A percentile compares a stretch with the other conserved stretches of the same genome.
Conservation (phyloP, 2,329 filamentous ascomycete species). For the Neurospora sp. region DNA sequence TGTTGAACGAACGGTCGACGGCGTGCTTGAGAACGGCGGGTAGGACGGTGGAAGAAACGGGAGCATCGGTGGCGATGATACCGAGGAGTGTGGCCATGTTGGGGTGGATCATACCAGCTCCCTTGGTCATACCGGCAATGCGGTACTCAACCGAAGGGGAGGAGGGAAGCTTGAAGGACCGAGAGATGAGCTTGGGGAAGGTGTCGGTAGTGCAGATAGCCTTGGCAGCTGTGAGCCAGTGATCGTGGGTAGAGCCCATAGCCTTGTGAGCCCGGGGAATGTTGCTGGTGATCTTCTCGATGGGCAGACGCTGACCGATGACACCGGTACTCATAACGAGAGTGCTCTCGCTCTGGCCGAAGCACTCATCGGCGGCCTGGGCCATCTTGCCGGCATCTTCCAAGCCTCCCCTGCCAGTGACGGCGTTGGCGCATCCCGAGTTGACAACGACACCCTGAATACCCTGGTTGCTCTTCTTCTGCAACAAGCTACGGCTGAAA, state of each 20-base stretch:
- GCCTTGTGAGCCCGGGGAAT: constrained; percentile 67
- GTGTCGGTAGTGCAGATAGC: constrained; percentile 98
- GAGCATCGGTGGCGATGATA: constrained; percentile 84
- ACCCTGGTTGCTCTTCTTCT: constrained; percentile 54
- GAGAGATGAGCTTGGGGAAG: constrained; percentile 89
- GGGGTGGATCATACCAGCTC: constrained; percentile 97
- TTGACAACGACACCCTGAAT: constrained; percentile 83
- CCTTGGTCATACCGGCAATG: constrained; percentile 93
- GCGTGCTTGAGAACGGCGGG: constrained; percentile 61
- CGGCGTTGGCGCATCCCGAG: constrained; percentile 93
- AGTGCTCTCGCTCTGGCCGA: constrained; percentile 46
- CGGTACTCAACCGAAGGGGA: constrained; percentile 66
- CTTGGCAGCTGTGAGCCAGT: constrained; percentile 78
- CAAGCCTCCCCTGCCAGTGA: constrained; percentile 81
- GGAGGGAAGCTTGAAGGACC: constrained; percentile 73
- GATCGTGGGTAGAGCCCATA: constrained; percentile 64
- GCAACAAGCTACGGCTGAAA: constrained; percentile 64
- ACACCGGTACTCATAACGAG: constrained; percentile 98
- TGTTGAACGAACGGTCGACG: constrained; percentile 83
- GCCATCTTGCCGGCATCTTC: constrained; percentile 86
- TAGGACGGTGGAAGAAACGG: constrained; percentile 59
- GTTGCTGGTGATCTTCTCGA: constrained; percentile 75
- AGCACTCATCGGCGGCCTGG: constrained; percentile 57
- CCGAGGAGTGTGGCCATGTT: constrained; percentile 97
- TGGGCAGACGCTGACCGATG: constrained; percentile 87